Percentiles rank a stretch among this genome's conserved stretches.
These are phyloP conservation scores for Spergularia bocconei DNA, from an alignment of 148 eudicot genomes.

Conservation along the genomic window DNA sequence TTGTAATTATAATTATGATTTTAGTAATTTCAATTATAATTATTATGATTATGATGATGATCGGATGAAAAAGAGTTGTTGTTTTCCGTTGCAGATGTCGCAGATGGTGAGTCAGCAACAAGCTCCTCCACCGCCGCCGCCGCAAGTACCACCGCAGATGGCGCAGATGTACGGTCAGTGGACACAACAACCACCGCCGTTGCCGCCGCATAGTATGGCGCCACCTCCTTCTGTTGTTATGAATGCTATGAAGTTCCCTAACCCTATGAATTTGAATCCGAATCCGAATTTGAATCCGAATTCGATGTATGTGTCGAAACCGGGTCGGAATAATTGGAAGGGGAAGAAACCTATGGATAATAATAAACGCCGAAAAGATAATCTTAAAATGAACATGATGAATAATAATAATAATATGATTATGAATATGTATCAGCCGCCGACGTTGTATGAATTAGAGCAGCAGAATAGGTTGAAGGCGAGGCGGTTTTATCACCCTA, in stretches of 20 bases:
- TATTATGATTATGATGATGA: background rate
- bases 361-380: constrained; percentile 34
- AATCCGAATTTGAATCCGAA: background rate
- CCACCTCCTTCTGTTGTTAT: constrained; percentile 13
- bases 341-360: constrained; percentile 60
- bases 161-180: constrained; percentile 52
- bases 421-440: constrained; percentile 51
- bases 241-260: constrained; percentile 41
- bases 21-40: too few species aligned
- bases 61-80: constrained; percentile 5
- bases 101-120: constrained; percentile 28
- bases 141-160: constrained; percentile 26
- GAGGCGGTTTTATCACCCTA: constrained; percentile 50
- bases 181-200: constrained; percentile 38
- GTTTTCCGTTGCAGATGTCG: constrained; percentile 34
- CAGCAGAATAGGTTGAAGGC: constrained; percentile 76
- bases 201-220: constrained; percentile 21
- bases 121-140: background rate
- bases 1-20: background rate
- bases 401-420: too few species aligned
- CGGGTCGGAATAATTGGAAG: constrained; percentile 59
- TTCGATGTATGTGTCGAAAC: constrained; percentile 32
- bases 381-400: background rate
- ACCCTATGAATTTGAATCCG: constrained; percentile 26
- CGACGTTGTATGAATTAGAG: constrained; percentile 62